Base-by-base conservation (phyloP, 1,284 basidiomycete species). In the Cerrena zonata region DNA sequence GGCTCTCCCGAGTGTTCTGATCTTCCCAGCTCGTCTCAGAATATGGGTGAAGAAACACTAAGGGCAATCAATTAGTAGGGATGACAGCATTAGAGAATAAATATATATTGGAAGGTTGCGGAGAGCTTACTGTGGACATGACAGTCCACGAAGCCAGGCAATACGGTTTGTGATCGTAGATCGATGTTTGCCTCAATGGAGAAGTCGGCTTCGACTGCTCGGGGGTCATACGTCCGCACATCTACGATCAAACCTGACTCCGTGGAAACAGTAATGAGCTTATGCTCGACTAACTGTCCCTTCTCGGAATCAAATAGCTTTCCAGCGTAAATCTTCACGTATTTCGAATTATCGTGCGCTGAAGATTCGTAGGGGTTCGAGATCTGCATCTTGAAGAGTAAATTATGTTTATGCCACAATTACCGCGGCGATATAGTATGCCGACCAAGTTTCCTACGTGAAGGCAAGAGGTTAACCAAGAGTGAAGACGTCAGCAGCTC, bases 111-210 rank as follows among this genome's bases (percentile, higher is more conserved):
- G 45, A 45, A 42, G 47, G 47, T 27, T 21, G 41, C 30, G 45
- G n/a, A n/a, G n/a, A 12, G 69, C 80, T 65, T 59, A 82, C 82
- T 65, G 61, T 84, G 83, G 18, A 86, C 82, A 64, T 86, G 82
- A 1, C 69, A 70, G 57, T 86, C 83, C n/a, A 85, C 80, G 46
- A 85, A 77, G 0, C 83, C 82, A 18, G 84, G 81, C 2, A 84
- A 61, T 2, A 86, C 68, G 1, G 78, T 80, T 53, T 70, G 57
- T 18, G 66, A 60, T n/a, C 76, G 64, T 38, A 84, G 63, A 62
- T 85, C 78, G 42, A 78, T n/a, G 18, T 43, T 69, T 38, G 47
- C 23, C 18, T 47, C 44, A 43, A 46, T 48, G 13, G 45, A 36
- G 26, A 60, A 53, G 39, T 56, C 49, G 7, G 24, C 42, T 77